phyloP scores from a whole-genome alignment of 1,284 basidiomycete species.

The Puccinia polysora region DNA sequence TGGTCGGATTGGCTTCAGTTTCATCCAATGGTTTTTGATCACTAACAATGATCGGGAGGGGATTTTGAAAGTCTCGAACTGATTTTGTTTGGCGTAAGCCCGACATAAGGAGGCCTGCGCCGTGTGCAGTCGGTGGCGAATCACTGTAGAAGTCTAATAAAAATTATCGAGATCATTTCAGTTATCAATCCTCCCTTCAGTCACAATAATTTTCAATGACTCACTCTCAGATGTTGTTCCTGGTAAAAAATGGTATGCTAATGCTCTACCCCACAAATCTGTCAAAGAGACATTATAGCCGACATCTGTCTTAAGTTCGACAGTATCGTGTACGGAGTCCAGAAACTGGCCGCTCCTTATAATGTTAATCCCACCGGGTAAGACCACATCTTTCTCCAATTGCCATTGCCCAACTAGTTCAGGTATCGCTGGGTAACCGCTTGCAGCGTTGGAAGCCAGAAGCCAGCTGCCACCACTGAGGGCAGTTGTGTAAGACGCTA shows the following conservation, averaged over 20 bases:
- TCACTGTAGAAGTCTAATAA: slow-evolving; percentile 9
- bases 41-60: slow-evolving; percentile 21
- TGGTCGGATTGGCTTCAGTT: neutral
- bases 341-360: slow-evolving; percentile 1
- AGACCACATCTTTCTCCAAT: slow-evolving; percentile 12
- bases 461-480: slow-evolving; percentile 40
- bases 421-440: slow-evolving; percentile 2
- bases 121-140: slow-evolving; percentile 14
- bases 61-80: slow-evolving; percentile 11
- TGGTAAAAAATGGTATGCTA: slow-evolving; percentile 30
- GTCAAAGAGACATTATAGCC: slow-evolving; percentile 29
- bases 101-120: slow-evolving; percentile 22
- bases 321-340: slow-evolving; percentile 7
- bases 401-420: slow-evolving; percentile 20
- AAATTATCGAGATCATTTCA: neutral
- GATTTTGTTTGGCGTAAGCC: slow-evolving; percentile 8
- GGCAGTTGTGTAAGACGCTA: slow-evolving; percentile 2
- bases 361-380: slow-evolving; percentile 23
- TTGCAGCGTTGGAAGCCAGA: slow-evolving; percentile 4
- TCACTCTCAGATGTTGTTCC: slow-evolving; percentile 25
- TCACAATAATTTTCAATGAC: neutral
- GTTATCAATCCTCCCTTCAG: neutral
- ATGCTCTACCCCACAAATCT: slow-evolving; percentile 23
- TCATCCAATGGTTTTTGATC: slow-evolving; percentile 8
- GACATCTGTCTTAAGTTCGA: slow-evolving; percentile 15